Conservation (phyloP, 2,329 filamentous ascomycete species). For the Xylariaceae sp. region DNA sequence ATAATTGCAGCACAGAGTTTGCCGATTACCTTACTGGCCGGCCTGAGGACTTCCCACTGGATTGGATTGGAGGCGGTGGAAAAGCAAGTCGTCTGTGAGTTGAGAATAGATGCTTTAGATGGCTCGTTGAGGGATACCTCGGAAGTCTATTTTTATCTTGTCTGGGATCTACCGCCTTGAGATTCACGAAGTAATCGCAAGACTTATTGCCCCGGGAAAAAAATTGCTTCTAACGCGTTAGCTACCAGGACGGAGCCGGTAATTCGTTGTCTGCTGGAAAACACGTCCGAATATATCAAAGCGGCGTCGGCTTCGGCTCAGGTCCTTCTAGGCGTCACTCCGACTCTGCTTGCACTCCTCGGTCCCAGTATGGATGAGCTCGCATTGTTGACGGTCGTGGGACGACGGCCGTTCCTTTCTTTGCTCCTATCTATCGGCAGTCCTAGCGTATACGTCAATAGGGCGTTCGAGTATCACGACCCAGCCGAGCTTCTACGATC, state of each 20-base stretch:
- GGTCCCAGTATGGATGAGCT: constrained; percentile 17
- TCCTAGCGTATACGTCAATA: constrained; percentile 17
- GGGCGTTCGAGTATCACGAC: constrained; percentile 14
- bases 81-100: constrained; percentile 5
- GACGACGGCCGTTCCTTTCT: constrained; percentile 14
- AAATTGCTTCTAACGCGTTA: too few relatives aligned
- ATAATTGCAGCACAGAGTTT: constrained; percentile 17
- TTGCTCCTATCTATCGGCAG: constrained; percentile 15
- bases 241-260: constrained; percentile 18
- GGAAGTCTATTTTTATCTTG: too few relatives aligned
- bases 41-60: constrained; percentile 7
- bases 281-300: constrained; percentile 19
- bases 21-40: constrained; percentile 17
- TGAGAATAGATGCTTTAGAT: too few relatives aligned
- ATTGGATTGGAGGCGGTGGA: constrained; percentile 16
- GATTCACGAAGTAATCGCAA: too few relatives aligned
- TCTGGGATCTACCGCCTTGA: too few relatives aligned
- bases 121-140: too few relatives aligned
- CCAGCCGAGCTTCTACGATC: constrained; percentile 10
- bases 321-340: constrained; percentile 20
- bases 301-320: constrained; percentile 17
- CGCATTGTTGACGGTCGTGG: constrained; percentile 15
- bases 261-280: constrained; percentile 13
- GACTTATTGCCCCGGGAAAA: too few relatives aligned
- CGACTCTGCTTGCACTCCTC: constrained; percentile 14